Conservation (phyloP, 2,329 filamentous ascomycete genomes). For the Fusarium equiseti region DNA sequence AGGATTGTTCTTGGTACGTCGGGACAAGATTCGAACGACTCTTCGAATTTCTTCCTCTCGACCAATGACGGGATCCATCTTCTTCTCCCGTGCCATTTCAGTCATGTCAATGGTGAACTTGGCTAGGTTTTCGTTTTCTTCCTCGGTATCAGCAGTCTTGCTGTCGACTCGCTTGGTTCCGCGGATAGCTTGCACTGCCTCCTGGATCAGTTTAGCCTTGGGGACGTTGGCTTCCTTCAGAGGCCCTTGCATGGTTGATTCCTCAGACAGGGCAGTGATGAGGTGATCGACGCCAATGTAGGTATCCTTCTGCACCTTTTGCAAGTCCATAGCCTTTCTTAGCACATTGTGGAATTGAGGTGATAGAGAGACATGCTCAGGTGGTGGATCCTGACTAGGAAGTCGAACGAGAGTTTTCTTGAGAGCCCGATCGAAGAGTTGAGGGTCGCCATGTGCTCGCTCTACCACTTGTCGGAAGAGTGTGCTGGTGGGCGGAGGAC, state of each 20-base stretch:
- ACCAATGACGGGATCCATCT: conserved; percentile 97
- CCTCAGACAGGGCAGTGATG: conserved; percentile 86
- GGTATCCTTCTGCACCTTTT: conserved; percentile 97
- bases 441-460: conserved; percentile 90
- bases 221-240: conserved; percentile 91
- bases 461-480: conserved; percentile 96
- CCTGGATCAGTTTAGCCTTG: conserved; percentile 89
- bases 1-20: conserved; percentile 98
- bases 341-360: conserved; percentile 86
- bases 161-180: conserved; percentile 95
- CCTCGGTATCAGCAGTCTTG: conserved; percentile 92
- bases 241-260: conserved; percentile 76
- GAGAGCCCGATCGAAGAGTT: conserved; percentile 86
- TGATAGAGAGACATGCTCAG: conserved; percentile 86
- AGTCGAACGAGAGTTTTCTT: conserved; percentile 93
- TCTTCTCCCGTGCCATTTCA: conserved; percentile 93
- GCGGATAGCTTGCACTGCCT: conserved; percentile 90
- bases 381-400: conserved; percentile 94
- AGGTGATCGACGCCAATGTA: conserved; percentile 96
- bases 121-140: conserved; percentile 93
- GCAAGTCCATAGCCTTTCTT: conserved; percentile 85
- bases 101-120: conserved; percentile 99
- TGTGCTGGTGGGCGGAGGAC: conserved; percentile 74
- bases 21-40: conserved; percentile 90
- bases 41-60: conserved; percentile 95